These are phyloP conservation scores for Acer negundo DNA, from an alignment of 345 rosid genomes.

Conservation along the genomic window DNA sequence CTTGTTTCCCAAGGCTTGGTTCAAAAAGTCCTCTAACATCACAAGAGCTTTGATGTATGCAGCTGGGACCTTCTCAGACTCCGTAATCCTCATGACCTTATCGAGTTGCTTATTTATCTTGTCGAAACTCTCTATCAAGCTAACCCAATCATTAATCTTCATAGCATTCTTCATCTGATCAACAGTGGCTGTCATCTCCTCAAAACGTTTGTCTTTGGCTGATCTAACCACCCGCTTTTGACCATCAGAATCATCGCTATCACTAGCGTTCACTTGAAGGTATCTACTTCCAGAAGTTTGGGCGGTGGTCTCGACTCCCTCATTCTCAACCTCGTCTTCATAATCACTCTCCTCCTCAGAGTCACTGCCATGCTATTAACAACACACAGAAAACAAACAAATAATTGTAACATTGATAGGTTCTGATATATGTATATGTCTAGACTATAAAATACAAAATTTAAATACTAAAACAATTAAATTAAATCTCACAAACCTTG, in stretches of 20 bases:
- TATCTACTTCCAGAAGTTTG: conserved; percentile 47
- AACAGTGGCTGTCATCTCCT: conserved; percentile 71
- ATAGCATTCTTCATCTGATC: conserved; percentile 93
- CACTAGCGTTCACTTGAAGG: conserved; percentile 56
- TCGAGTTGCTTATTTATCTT: conserved; percentile 94
- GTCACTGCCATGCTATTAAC: conserved; percentile 67
- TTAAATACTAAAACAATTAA: too few relatives aligned
- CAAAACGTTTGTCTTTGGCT: conserved; percentile 85
- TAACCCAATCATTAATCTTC: conserved; percentile 97
- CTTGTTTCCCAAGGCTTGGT: conserved; percentile 81
- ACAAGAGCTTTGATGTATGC: conserved; percentile 81
- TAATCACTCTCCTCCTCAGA: conserved; percentile 60
- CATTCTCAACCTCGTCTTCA: conserved; percentile 48
- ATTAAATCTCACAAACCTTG: conserved; percentile 48
- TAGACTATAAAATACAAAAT: neutral
- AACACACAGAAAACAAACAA: neutral
- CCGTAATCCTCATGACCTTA: conserved; percentile 83
- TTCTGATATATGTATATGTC: neutral
- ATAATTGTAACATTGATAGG: neutral
- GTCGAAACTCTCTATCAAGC: conserved; percentile 82
- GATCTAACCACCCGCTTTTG: conserved; percentile 80
- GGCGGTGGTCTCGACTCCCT: conserved; percentile 33
- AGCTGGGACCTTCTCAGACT: conserved; percentile 68
- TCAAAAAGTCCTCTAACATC: conserved; percentile 87
- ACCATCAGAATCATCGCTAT: conserved; percentile 66